Percentiles rank a stretch among this genome's conserved stretches.
phyloP scores from a whole-genome alignment of 371 early-diverging fungal species.

The Lichtheimia ramosa region DNA sequence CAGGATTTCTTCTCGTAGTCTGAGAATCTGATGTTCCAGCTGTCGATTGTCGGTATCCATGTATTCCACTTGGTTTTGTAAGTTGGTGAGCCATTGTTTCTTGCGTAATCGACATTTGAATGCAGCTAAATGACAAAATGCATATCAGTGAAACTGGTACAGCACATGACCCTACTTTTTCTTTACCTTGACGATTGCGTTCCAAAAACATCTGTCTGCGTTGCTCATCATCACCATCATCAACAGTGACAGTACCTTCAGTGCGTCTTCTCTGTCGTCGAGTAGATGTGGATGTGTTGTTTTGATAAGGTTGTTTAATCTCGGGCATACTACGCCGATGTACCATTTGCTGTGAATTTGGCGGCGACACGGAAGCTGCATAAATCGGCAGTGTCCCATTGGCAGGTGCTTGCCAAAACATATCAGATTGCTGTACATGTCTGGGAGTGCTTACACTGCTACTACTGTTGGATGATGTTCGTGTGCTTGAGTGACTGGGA shows the following conservation, averaged over 20 bases:
- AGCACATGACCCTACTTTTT: neutral
- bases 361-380: too few relatives aligned
- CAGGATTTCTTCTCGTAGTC: slow-evolving; percentile 52
- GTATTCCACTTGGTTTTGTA: slow-evolving; percentile 58
- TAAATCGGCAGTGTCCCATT: too few relatives aligned
- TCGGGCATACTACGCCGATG: slow-evolving; percentile 8
- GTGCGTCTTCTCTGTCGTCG: slow-evolving; percentile 1
- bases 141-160: neutral
- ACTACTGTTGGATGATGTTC: too few relatives aligned
- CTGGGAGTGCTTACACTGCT: too few relatives aligned
- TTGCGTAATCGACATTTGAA: slow-evolving; percentile 73
- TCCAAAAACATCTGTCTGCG: slow-evolving; percentile 71
- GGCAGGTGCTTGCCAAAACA: too few relatives aligned
- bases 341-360: too few relatives aligned
- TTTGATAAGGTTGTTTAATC: neutral
- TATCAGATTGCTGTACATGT: too few relatives aligned
- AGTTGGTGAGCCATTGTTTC: slow-evolving; percentile 57
- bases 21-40: slow-evolving; percentile 40
- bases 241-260: neutral
- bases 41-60: slow-evolving; percentile 51
- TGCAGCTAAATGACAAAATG: slow-evolving; percentile 50
- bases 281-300: neutral
- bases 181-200: slow-evolving; percentile 70
- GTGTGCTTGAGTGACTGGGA: too few relatives aligned
- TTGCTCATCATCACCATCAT: slow-evolving; percentile 41